Percentiles rank a stretch among this genome's conserved stretches.
Evolutionary conservation across 495 filamentous ascomycete species (phyloP).

Genomic region (Hypoxylon subgilvum): DNA sequence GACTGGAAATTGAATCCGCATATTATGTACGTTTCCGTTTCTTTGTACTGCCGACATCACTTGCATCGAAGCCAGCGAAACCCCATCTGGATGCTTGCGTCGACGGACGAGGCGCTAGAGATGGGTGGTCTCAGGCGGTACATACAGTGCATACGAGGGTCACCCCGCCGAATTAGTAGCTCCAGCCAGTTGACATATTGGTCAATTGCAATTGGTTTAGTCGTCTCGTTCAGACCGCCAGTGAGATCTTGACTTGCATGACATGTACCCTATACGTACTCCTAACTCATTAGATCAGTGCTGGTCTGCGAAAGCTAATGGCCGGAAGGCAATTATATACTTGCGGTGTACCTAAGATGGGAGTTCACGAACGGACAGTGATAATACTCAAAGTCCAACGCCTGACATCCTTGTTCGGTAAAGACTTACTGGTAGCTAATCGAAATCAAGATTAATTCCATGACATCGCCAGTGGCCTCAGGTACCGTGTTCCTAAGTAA

Average conservation of each 20-base stretch:
- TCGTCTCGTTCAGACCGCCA: slow-evolving; percentile 12
- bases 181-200: slow-evolving; percentile 20
- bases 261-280: slow-evolving; percentile 23
- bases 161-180: slow-evolving; percentile 3
- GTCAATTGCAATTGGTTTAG: slow-evolving; percentile 17
- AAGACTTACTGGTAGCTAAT: slow-evolving; percentile 33
- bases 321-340: slow-evolving; percentile 12
- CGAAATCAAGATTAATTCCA: slow-evolving; percentile 36
- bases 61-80: slow-evolving; percentile 30
- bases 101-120: slow-evolving; percentile 23
- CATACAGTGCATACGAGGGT: background rate
- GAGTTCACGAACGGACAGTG: background rate
- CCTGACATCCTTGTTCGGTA: slow-evolving; percentile 23
- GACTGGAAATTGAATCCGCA: too few species aligned
- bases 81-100: slow-evolving; percentile 21
- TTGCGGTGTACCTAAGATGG: slow-evolving; percentile 26
- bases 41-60: slow-evolving; percentile 13
- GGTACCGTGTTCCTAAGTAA: slow-evolving; percentile 27
- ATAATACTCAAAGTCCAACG: slow-evolving; percentile 10
- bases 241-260: background rate
- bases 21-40: background rate
- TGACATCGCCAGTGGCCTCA: slow-evolving; percentile 34
- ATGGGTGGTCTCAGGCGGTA: slow-evolving; percentile 1
- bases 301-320: slow-evolving; percentile 17
- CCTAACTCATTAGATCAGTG: slow-evolving; percentile 11